A percentile compares a stretch with the other conserved stretches of the same genome.
Conservation (phyloP, 2,329 filamentous ascomycete species). For the Coniosporium tulheliwenetii region DNA sequence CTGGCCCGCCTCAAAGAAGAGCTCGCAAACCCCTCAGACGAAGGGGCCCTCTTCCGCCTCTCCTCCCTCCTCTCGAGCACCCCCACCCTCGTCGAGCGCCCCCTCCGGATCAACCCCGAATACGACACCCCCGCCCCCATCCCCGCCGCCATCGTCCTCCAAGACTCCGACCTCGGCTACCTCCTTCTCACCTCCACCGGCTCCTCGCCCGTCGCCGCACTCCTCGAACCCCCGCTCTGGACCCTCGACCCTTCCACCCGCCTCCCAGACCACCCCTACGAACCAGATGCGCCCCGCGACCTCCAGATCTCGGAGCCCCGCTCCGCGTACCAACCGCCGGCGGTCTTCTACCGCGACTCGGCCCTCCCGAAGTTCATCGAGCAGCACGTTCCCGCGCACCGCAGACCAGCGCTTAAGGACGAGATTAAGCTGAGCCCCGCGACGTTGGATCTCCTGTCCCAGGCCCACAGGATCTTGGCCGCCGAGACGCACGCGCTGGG, state of each 20-base stretch:
- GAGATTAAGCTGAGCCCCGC: slow-evolving; percentile 55
- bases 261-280: neutral
- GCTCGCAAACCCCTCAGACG: slow-evolving; percentile 32
- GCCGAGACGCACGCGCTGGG: slow-evolving; percentile 55
- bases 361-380: slow-evolving; percentile 41
- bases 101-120: slow-evolving; percentile 23
- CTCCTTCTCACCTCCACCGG: slow-evolving; percentile 35
- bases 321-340: slow-evolving; percentile 48
- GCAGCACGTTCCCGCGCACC: slow-evolving; percentile 26
- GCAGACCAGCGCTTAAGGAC: slow-evolving; percentile 47
- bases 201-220: slow-evolving; percentile 33
- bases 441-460: slow-evolving; percentile 55
- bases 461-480: slow-evolving; percentile 55
- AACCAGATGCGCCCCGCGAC: slow-evolving; percentile 12
- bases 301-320: slow-evolving; percentile 46
- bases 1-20: slow-evolving; percentile 40
- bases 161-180: slow-evolving; percentile 42
- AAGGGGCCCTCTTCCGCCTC: slow-evolving; percentile 40
- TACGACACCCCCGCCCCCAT: slow-evolving; percentile 17
- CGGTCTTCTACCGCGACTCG: slow-evolving; percentile 42
- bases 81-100: slow-evolving; percentile 31
- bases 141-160: slow-evolving; percentile 35
- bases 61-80: slow-evolving; percentile 37
- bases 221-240: slow-evolving; percentile 32
- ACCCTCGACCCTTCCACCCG: slow-evolving; percentile 7